Evolutionary conservation across 176 grass and related monocot species (phyloP).

Genomic region (Carex littledalei): DNA sequence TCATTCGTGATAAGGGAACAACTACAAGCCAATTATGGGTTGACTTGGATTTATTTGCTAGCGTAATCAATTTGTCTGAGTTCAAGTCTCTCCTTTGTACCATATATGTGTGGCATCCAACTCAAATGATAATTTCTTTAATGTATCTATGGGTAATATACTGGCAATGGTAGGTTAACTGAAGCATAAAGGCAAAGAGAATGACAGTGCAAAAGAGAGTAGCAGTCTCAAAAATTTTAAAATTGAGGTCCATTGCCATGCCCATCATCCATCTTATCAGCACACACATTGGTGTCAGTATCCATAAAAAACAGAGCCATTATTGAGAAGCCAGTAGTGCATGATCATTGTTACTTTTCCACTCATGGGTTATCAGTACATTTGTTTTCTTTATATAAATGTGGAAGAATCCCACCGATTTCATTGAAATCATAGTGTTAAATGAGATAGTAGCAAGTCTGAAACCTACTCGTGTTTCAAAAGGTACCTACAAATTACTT

Average conservation of each 20-base stretch:
- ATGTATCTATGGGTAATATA: background rate
- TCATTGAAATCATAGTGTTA: too few relatives aligned
- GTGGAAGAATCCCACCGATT: too few relatives aligned
- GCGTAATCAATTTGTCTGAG: background rate
- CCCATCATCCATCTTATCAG: constrained; percentile 67
- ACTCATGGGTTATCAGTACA: background rate
- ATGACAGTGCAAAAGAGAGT: constrained; percentile 54
- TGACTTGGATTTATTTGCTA: constrained; percentile 4
- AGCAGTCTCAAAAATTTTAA: constrained; percentile 69
- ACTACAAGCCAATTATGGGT: constrained; percentile 1
- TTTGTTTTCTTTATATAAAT: background rate
- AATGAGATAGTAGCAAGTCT: too few relatives aligned
- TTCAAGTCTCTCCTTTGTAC: background rate
- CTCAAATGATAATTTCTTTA: background rate
- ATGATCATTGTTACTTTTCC: background rate
- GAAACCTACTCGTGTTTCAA: too few relatives aligned
- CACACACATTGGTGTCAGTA: constrained; percentile 27
- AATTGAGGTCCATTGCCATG: constrained; percentile 77
- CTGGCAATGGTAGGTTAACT: background rate
- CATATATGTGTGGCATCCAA: background rate
- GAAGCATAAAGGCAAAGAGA: too few relatives aligned
- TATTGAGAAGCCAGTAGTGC: background rate
- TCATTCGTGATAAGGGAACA: background rate
- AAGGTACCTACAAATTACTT: too few relatives aligned
- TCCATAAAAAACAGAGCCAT: background rate